Conservation (phyloP, 2,329 filamentous ascomycete genomes). For the Claviceps sp. region DNA sequence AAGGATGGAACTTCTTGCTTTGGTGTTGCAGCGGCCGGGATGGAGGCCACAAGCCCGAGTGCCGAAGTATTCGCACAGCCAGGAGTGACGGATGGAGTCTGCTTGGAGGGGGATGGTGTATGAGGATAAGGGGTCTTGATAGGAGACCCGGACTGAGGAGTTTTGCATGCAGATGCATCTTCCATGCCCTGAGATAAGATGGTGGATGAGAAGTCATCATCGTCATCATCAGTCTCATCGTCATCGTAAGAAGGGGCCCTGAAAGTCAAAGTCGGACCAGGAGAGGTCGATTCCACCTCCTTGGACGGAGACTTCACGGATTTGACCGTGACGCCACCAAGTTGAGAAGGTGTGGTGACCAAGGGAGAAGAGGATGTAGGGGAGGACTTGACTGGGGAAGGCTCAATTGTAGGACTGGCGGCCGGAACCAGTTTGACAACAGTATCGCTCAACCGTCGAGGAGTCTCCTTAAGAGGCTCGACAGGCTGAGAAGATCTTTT, state of each 20-base stretch:
- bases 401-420: slow-evolving; percentile 10
- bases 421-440: slow-evolving; percentile 18
- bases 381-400: slow-evolving; percentile 19
- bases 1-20: slow-evolving; percentile 5
- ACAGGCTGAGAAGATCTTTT: slow-evolving; percentile 16
- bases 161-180: not conserved
- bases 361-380: slow-evolving; percentile 15
- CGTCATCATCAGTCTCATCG: not conserved
- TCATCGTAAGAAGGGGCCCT: not conserved
- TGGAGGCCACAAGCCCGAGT: slow-evolving; percentile 13
- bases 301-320: not conserved
- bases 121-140: not conserved
- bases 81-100: not conserved
- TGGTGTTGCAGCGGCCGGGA: slow-evolving; percentile 12
- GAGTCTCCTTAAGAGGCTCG: slow-evolving; percentile 14
- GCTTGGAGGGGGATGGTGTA: not conserved
- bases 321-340: not conserved
- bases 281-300: not conserved
- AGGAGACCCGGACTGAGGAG: not conserved
- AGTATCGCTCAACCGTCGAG: slow-evolving; percentile 15
- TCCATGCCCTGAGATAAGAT: not conserved
- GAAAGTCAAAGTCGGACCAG: not conserved
- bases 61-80: slow-evolving; percentile 5
- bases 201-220: not conserved
- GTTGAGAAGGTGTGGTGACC: slow-evolving; percentile 4